Evolutionary conservation across 495 filamentous ascomycete genomes (phyloP), one percentile per base, ranked within the genome.

Genomic region (Aspergillus conjunctus): DNA sequence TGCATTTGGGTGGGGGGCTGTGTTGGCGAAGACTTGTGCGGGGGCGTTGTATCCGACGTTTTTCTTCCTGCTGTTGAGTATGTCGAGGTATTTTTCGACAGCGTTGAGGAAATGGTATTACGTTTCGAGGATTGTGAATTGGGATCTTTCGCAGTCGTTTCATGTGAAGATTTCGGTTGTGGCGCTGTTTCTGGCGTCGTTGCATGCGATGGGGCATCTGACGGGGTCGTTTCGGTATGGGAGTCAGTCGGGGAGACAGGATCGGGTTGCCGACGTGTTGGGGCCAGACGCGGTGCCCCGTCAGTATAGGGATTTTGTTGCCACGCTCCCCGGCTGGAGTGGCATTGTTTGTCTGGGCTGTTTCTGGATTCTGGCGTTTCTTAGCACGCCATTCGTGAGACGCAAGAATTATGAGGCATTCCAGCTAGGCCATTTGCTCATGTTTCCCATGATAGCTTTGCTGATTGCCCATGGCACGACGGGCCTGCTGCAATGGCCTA

Each of bases 121-220:
- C 12, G 15, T 41, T n/a, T 41, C 37, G 12, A 11, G 9, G 11
- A 14, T 41, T n/a, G 4, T 41, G 11, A 41, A 11, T n/a, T 41
- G 37, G 37, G 37, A 41, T 41, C 9, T 41, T 41, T 41, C 37
- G 11, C 9, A 41, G 15, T 41, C 37, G 14, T 56, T 56, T 26
- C 37, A 56, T 46, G 30, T 46, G 14, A 56, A 56, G 54, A 56
- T 56, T 6, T 56, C 54, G 3, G 46, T 56, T 22, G 37, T 56
- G 14, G 54, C 54, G 1, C 18, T 56, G 4, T 18, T 21, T 9
- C 26, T 56, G 4, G 54, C 54, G 15, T 56, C 37, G 37, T 46
- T 56, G 41, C 54, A 56, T 46, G 54, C 39, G 11, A 56, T 56
- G 8, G 54, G 54, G 3, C 54, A 56, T 46, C 54, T 56, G 7